phyloP scores from a whole-genome alignment of 495 filamentous ascomycete species.

The Hypomontagnella submonticulosa region DNA sequence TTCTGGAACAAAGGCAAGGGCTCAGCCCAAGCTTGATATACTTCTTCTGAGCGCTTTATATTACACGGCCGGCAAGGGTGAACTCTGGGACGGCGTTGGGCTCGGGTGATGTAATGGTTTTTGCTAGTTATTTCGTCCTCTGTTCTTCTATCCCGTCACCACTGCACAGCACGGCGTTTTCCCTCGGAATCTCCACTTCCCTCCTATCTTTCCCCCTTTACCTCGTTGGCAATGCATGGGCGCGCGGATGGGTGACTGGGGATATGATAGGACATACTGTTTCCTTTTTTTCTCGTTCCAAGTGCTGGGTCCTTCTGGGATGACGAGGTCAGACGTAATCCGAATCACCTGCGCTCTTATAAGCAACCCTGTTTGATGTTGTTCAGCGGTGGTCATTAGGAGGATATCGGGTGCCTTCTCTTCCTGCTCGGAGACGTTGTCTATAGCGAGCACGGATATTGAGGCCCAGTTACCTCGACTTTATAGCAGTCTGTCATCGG shows the following conservation, averaged over 20 bases:
- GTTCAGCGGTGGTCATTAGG: slow-evolving; percentile 5
- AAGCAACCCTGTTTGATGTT: slow-evolving; percentile 5
- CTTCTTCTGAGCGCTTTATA: slow-evolving; percentile 36
- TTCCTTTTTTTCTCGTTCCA: slow-evolving; percentile 23
- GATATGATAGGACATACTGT: slow-evolving; percentile 24
- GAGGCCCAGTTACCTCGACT: slow-evolving; percentile 17
- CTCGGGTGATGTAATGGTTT: slow-evolving; percentile 31
- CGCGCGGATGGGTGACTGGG: slow-evolving; percentile 13
- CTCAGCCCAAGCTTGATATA: slow-evolving; percentile 19
- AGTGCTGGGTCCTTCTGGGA: slow-evolving; percentile 16
- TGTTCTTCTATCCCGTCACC: slow-evolving; percentile 11
- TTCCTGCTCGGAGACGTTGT: slow-evolving; percentile 1
- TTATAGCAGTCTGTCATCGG: slow-evolving; percentile 7
- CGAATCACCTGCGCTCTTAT: slow-evolving; percentile 19
- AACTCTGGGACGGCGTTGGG: slow-evolving; percentile 46
- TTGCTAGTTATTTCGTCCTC: slow-evolving; percentile 29
- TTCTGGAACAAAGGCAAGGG: slow-evolving; percentile 40
- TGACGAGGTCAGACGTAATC: slow-evolving; percentile 19
- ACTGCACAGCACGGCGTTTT: slow-evolving; percentile 7
- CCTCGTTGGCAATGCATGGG: slow-evolving; percentile 10
- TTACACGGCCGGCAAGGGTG: slow-evolving; percentile 36
- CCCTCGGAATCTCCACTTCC: slow-evolving; percentile 20
- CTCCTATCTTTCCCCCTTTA: slow-evolving; percentile 2
- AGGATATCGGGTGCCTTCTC: background rate
- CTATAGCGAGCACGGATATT: slow-evolving; percentile 5